phyloP scores from a whole-genome alignment of 805 yeast genomes.

The Yamadazyma laniorum region DNA sequence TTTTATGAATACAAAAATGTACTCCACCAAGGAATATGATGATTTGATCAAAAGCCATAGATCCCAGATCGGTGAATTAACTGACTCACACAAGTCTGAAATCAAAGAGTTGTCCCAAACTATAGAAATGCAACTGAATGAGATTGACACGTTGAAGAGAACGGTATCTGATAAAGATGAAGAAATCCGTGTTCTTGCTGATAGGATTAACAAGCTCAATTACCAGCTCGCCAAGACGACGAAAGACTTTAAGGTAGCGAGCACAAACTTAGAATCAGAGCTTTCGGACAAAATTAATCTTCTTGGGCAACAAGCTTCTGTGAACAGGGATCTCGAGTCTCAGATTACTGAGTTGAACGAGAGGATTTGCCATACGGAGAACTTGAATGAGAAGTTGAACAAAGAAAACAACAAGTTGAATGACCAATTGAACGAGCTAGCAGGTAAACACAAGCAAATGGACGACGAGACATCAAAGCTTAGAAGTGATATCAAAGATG shows the following conservation, averaged over 20 bases:
- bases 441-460: not conserved
- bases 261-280: not conserved
- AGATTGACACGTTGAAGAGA: constrained; percentile 1
- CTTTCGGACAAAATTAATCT: not conserved
- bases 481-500: not conserved
- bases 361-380: not conserved
- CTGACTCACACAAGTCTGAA: constrained; percentile 1
- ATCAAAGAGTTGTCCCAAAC: not conserved
- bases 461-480: constrained; percentile 1
- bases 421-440: constrained; percentile 8
- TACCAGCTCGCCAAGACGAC: constrained; percentile 5
- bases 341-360: not conserved
- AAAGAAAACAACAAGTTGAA: constrained; percentile 10
- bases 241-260: constrained; percentile 1
- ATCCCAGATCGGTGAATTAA: not conserved
- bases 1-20: constrained; percentile 8
- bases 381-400: constrained; percentile 5
- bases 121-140: not conserved
- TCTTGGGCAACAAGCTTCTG: not conserved
- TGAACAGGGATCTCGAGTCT: not conserved
- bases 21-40: constrained; percentile 9
- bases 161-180: not conserved
- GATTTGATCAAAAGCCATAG: not conserved
- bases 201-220: constrained; percentile 5
- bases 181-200: constrained; percentile 1